phyloP scores from a whole-genome alignment of 2,329 filamentous ascomycete genomes.

The Geosmithia putterillii region DNA sequence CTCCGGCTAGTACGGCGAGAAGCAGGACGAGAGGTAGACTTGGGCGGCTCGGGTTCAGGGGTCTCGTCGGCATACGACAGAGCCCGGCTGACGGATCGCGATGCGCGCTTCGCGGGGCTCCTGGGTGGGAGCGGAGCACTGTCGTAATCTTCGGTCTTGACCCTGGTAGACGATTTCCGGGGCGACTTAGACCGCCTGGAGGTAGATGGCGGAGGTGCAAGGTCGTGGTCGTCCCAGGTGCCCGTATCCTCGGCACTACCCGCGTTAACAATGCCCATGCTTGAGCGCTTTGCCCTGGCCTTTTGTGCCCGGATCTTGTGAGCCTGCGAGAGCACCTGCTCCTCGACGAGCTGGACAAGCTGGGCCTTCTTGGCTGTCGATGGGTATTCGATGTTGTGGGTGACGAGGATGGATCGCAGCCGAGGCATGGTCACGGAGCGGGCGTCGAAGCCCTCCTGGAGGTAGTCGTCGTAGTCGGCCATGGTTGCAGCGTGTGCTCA shows the following conservation, averaged over 20 bases:
- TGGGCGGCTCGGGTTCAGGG: conserved; percentile 18
- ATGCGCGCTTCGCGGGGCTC: conserved; percentile 41
- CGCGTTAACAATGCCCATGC: conserved; percentile 66
- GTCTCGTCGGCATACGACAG: conserved; percentile 37
- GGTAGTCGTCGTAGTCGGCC: conserved; percentile 68
- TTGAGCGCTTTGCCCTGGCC: conserved; percentile 72
- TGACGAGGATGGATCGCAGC: conserved; percentile 81
- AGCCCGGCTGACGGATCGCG: conserved; percentile 42
- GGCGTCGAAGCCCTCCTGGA: conserved; percentile 79
- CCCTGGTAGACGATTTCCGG: conserved; percentile 28
- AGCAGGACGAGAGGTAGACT: conserved; percentile 26
- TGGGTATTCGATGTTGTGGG: conserved; percentile 75
- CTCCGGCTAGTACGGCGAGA: conserved; percentile 37
- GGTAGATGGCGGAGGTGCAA: conserved; percentile 33
- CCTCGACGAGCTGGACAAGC: conserved; percentile 72
- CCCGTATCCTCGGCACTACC: conserved; percentile 55
- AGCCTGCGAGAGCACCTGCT: conserved; percentile 66
- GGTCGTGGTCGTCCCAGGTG: conserved; percentile 47
- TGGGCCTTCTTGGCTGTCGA: conserved; percentile 85
- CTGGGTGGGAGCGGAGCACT: conserved; percentile 17
- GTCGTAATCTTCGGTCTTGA: conserved; percentile 41
- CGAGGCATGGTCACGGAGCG: conserved; percentile 73
- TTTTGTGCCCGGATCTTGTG: conserved; percentile 63
- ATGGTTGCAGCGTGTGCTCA: conserved; percentile 26
- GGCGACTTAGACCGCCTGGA: conserved; percentile 41